Conservation (phyloP, 306 rosid species). For the Castanopsis chinensis region DNA sequence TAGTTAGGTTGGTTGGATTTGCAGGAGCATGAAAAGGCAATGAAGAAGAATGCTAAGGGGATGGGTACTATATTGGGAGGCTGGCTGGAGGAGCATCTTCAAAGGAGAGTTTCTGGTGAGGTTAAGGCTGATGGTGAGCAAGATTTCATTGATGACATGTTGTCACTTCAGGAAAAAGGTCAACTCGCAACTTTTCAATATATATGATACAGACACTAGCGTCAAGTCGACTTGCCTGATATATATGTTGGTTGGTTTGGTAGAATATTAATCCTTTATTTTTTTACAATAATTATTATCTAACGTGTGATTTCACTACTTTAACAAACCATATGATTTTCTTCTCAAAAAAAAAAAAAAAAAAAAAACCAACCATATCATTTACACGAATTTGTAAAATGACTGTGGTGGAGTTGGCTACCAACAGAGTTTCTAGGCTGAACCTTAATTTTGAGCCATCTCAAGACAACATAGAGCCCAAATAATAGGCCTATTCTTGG, state of each 20-base stretch:
- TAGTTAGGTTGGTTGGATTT: conserved; percentile 55
- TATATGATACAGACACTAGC: conserved; percentile 34
- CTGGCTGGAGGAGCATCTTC: conserved; percentile 54
- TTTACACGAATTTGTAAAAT: too few relatives aligned
- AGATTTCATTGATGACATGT: conserved; percentile 63
- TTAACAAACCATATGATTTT: too few relatives aligned
- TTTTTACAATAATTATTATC: too few relatives aligned
- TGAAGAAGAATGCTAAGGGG: conserved; percentile 59
- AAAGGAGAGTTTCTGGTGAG: conserved; percentile 12
- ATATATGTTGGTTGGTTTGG: conserved; percentile 25
- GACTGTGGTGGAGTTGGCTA: too few relatives aligned
- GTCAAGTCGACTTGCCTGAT: conserved; percentile 63
- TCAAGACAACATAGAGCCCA: too few relatives aligned
- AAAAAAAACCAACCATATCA: too few relatives aligned
- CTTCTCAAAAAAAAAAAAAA: too few relatives aligned
- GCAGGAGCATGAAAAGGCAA: conserved; percentile 50
- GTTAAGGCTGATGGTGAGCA: conserved; percentile 26
- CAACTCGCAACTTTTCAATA: conserved; percentile 33
- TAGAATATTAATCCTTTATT: too few relatives aligned
- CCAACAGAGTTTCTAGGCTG: too few relatives aligned
- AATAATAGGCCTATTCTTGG: too few relatives aligned
- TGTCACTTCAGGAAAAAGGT: conserved; percentile 42
- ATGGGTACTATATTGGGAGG: conserved; percentile 43
- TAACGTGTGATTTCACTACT: too few relatives aligned
- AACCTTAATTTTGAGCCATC: too few relatives aligned